phyloP scores from a whole-genome alignment of 2,329 filamentous ascomycete species.

The Calonectria multiphialidica region DNA sequence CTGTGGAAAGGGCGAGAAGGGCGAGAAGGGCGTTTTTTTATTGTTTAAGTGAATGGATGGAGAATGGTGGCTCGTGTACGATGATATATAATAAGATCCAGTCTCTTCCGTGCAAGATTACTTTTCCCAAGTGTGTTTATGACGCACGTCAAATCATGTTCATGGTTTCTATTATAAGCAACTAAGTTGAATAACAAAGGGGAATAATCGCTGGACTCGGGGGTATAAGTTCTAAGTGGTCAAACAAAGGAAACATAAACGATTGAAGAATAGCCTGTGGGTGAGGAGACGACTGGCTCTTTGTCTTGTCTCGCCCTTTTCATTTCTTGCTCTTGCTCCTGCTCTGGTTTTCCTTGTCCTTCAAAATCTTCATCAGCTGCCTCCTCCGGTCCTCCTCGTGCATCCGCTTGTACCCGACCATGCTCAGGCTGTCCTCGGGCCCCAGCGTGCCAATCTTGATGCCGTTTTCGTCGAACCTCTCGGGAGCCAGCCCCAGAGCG shows the following conservation, averaged over 20 bases:
- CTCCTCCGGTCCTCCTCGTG: background rate
- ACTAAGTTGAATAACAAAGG: background rate
- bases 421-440: background rate
- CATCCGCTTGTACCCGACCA: background rate
- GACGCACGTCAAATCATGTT: background rate
- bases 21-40: background rate
- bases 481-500: background rate
- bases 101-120: background rate
- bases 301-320: too few relatives aligned
- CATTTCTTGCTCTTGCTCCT: background rate
- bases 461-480: background rate
- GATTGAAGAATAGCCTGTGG: background rate
- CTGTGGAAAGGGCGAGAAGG: background rate
- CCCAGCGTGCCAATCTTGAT: background rate
- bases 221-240: background rate
- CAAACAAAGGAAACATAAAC: background rate
- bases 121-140: background rate
- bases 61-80: background rate
- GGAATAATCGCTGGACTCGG: background rate
- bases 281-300: background rate
- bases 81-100: background rate
- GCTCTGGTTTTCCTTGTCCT: background rate
- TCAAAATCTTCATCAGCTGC: background rate
- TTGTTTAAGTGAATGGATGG: background rate
- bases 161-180: background rate